A percentile compares a stretch with the other conserved stretches of the same genome.
Conservation (phyloP, 2,329 filamentous ascomycete species). For the Arthroderma sp. region DNA sequence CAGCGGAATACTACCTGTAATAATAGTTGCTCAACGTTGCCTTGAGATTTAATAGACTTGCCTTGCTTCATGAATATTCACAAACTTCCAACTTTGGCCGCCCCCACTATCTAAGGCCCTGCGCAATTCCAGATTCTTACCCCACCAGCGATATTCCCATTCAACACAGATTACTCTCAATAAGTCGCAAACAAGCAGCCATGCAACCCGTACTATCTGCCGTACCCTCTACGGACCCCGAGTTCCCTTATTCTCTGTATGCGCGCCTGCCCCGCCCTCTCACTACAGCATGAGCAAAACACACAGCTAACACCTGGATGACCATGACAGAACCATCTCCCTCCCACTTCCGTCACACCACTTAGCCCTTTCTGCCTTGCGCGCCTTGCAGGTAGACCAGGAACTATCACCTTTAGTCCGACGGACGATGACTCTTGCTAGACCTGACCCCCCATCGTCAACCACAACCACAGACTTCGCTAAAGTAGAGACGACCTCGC, state of each 20-base stretch:
- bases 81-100: no score
- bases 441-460: constrained; percentile 8
- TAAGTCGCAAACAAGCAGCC: no score
- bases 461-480: not conserved
- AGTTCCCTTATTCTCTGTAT: constrained; percentile 53
- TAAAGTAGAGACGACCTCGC: constrained; percentile 2
- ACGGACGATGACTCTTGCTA: constrained; percentile 51
- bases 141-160: no score
- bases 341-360: constrained; percentile 71
- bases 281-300: not conserved
- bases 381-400: constrained; percentile 68
- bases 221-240: constrained; percentile 22
- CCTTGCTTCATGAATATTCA: no score
- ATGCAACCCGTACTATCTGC: no score
- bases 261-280: constrained; percentile 13
- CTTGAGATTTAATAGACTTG: no score
- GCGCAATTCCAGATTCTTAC: no score
- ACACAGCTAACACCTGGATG: constrained; percentile 3
- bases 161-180: no score
- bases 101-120: no score
- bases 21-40: no score
- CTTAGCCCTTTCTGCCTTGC: constrained; percentile 62
- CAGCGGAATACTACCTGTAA: no score
- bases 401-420: constrained; percentile 78
- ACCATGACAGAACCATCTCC: constrained; percentile 40